phyloP scores from a whole-genome alignment of 2,329 filamentous ascomycete genomes.

The Paecilomyces niveus region DNA sequence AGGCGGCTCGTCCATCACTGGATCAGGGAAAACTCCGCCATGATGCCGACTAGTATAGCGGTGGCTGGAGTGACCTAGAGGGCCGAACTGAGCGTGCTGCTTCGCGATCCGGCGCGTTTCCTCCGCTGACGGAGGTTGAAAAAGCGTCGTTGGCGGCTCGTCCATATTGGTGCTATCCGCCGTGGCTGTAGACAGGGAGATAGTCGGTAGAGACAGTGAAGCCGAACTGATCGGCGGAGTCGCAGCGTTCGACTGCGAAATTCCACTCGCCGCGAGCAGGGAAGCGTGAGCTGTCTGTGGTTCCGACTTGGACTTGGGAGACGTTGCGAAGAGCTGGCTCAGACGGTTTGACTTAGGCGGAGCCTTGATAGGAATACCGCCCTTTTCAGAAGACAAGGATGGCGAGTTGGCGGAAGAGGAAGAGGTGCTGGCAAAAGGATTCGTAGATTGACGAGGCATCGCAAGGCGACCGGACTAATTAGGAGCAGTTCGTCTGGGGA shows the following conservation, averaged over 20 bases:
- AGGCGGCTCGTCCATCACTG: slow-evolving; percentile 88
- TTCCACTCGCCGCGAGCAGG: slow-evolving; percentile 59
- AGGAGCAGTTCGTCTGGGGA: slow-evolving; percentile 10
- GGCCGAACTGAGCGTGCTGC: slow-evolving; percentile 85
- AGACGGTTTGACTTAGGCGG: slow-evolving; percentile 66
- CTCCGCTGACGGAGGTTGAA: slow-evolving; percentile 78
- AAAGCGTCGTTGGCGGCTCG: slow-evolving; percentile 69
- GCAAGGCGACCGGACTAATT: slow-evolving; percentile 21
- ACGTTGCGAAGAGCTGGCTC: slow-evolving; percentile 73
- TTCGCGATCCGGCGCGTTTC: slow-evolving; percentile 69
- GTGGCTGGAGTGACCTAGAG: slow-evolving; percentile 71
- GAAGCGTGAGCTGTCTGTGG: slow-evolving; percentile 45
- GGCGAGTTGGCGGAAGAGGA: slow-evolving; percentile 35
- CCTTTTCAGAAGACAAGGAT: slow-evolving; percentile 50
- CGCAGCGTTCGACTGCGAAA: slow-evolving; percentile 39
- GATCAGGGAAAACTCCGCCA: slow-evolving; percentile 70
- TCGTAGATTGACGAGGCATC: slow-evolving; percentile 59
- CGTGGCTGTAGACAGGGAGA: slow-evolving; percentile 81
- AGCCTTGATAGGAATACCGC: slow-evolving; percentile 41
- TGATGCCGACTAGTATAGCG: slow-evolving; percentile 84
- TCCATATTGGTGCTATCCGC: slow-evolving; percentile 69
- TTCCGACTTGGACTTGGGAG: slow-evolving; percentile 66
- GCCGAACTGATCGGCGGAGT: slow-evolving; percentile 61
- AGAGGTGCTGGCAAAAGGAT: slow-evolving; percentile 50
- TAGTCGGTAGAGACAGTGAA: slow-evolving; percentile 75